Evolutionary conservation across 495 filamentous ascomycete genomes (phyloP), one percentile per base, ranked within the genome.

Genomic region (Penicillium macrosclerotiorum): DNA sequence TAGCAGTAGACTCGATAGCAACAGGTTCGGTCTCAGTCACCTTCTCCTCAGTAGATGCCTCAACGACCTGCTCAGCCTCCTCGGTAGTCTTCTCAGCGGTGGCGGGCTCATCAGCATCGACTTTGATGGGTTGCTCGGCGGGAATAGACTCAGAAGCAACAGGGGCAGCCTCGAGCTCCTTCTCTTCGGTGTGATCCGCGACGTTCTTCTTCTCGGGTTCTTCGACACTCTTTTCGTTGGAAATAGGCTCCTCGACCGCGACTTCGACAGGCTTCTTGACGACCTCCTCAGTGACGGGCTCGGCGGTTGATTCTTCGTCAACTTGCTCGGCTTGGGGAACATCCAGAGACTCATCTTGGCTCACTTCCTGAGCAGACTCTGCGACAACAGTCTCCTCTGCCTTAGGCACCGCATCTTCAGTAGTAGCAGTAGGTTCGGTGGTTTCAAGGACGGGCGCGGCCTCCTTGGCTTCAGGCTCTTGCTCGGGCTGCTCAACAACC

Each of bases 221-320:
- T n/a, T 42, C 35, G 6, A 35, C 27, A 5, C 37, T 8, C 27
- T 40, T 27, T 27, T 11, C 25, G 25, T 39, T 32, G 9, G 27
- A 19, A 22, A 31, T 22, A 12, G 31, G 35, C 30, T 54, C 42
- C 26, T 54, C 45, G 11, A 32, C 35, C n/a, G 45, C 34, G 27
- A 31, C 33, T 9, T 45, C 52, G 8, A 40, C 23, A 32, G 40
- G 14, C 24, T 56, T 38, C 39, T 51, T 39, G 16, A 18, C 26
- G 19, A 38, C 25, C 8, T 36, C 37, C 29, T 51, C 42, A 9
- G 37, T 20, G 13, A 30, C 18, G 4, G 23, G n/a, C 13, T 52
- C 50, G 25, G 47, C 42, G 30, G 29, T 17, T 18, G 50, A 16
- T 24, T 53, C 45, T 19, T 55, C 42, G 16, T 33, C 40, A 20